These are phyloP conservation scores for Pyrenophora teres DNA, from an alignment of 2,329 filamentous ascomycete genomes.

Conservation along the genomic window DNA sequence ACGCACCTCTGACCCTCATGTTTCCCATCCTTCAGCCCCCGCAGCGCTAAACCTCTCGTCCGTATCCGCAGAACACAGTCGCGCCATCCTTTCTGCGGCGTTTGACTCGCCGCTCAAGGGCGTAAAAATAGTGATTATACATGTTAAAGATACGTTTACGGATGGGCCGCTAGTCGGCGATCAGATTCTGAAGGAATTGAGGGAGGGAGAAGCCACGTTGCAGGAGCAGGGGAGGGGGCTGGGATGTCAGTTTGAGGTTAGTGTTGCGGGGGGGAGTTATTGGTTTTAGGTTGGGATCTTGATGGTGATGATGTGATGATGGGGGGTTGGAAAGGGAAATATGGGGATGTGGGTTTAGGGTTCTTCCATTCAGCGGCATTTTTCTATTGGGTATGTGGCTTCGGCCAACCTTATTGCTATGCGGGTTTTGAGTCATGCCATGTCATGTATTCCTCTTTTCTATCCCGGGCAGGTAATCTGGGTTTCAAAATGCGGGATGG, in stretches of 20 bases:
- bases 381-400: not conserved
- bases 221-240: conserved; percentile 60
- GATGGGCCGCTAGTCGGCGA: conserved; percentile 70
- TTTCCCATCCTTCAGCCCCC: conserved; percentile 28
- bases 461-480: no score
- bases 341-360: not conserved
- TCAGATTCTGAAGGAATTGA: conserved; percentile 71
- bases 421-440: no score
- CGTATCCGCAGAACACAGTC: conserved; percentile 33
- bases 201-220: conserved; percentile 61
- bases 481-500: no score
- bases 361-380: no score
- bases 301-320: no score
- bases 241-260: conserved; percentile 80
- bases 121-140: conserved; percentile 83
- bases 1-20: not conserved
- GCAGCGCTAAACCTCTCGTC: conserved; percentile 29
- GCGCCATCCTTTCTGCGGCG: conserved; percentile 33
- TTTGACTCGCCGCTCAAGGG: conserved; percentile 64
- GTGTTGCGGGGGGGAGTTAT: conserved; percentile 65
- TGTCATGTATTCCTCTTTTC: no score
- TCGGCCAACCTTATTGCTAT: not conserved
- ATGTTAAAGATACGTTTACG: conserved; percentile 83
- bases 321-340: no score
- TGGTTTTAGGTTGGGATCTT: conserved; percentile 46